Evolutionary conservation across 140 eudicot genomes (phyloP).

Genomic region (Senecio squalidus): DNA sequence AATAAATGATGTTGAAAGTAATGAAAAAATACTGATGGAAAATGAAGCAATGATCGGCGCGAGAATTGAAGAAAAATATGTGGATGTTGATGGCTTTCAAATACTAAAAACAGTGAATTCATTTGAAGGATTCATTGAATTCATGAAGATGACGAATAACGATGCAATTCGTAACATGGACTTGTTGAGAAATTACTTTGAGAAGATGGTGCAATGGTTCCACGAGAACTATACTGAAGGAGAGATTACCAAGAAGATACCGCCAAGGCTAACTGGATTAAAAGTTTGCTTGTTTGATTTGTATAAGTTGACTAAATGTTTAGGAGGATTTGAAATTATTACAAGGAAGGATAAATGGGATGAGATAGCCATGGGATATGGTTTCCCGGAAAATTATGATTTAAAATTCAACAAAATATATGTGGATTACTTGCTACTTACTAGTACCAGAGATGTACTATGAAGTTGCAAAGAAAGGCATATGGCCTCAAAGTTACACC

Average conservation of each 20-base stretch:
- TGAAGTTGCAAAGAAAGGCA: neutral
- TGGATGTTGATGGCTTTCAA: neutral
- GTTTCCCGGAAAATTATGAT: neutral
- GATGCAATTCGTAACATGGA: neutral
- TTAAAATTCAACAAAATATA: no score
- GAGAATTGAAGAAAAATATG: neutral
- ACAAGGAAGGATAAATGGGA: neutral
- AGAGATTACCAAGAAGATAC: neutral
- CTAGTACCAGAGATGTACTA: neutral
- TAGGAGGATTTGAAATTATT: neutral
- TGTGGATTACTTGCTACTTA: neutral
- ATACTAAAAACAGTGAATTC: neutral
- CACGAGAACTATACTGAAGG: neutral
- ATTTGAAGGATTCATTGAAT: neutral
- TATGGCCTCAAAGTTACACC: no score
- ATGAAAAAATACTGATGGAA: no score
- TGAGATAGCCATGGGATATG: neutral
- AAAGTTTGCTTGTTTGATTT: neutral
- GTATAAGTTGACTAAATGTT: neutral
- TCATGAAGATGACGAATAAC: neutral
- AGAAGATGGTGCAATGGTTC: neutral
- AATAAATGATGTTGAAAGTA: no score
- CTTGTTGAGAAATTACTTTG: neutral
- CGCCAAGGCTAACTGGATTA: neutral
- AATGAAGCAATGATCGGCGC: no score